These are phyloP conservation scores for Hydrangea macrophylla DNA, from an alignment of 148 eudicot genomes.

Conservation along the genomic window DNA sequence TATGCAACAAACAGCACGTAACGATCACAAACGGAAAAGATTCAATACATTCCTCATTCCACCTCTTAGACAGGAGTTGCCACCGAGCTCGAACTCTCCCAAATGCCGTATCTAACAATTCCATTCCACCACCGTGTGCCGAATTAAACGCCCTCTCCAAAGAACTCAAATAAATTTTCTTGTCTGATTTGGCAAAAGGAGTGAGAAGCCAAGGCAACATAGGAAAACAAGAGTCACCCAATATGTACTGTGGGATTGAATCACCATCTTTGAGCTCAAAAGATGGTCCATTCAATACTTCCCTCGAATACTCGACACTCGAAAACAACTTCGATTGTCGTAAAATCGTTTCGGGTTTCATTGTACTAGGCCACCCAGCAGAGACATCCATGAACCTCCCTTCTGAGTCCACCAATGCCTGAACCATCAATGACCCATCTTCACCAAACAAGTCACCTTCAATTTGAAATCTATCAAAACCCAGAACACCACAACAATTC, in stretches of 20 bases:
- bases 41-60: conserved; percentile 78
- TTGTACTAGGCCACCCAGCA: conserved; percentile 83
- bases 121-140: conserved; percentile 59
- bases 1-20: conserved; percentile 73
- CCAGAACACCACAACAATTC: conserved; percentile 82
- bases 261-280: conserved; percentile 50
- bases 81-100: conserved; percentile 57
- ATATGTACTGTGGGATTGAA: conserved; percentile 63
- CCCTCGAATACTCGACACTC: conserved; percentile 52
- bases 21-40: conserved; percentile 73
- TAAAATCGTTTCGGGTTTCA: conserved; percentile 44
- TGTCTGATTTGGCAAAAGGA: conserved; percentile 36
- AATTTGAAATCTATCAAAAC: conserved; percentile 47
- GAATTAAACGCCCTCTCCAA: conserved; percentile 54
- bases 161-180: conserved; percentile 21
- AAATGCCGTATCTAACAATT: conserved; percentile 53
- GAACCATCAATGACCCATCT: conserved; percentile 70
- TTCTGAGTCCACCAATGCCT: conserved; percentile 81
- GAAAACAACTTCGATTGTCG: conserved; percentile 47
- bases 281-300: conserved; percentile 54
- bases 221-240: conserved; percentile 78
- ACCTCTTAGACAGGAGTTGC: conserved; percentile 53
- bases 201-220: conserved; percentile 82
- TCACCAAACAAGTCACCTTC: conserved; percentile 49
- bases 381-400: conserved; percentile 89